Evolutionary conservation across 2,329 filamentous ascomycete genomes (phyloP).

Genomic region (Xylaria sp.): DNA sequence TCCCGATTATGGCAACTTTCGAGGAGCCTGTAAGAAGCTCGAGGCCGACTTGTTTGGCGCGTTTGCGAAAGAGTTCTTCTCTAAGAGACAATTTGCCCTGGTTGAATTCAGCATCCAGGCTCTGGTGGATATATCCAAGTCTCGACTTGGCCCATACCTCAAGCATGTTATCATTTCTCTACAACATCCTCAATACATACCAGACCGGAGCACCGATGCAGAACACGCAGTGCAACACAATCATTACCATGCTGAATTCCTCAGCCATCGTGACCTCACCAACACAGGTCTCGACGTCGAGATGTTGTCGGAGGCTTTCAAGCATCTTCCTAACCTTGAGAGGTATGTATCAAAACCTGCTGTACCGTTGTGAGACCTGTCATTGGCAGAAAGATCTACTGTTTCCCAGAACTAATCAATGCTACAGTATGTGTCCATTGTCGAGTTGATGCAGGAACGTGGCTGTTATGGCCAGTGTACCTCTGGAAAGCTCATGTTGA

Average conservation of each 20-base stretch:
- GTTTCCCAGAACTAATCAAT: too few species aligned
- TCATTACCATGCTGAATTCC: conserved; percentile 33
- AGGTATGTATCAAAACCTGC: conserved; percentile 29
- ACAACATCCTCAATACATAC: conserved; percentile 33
- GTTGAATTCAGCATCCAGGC: conserved; percentile 57
- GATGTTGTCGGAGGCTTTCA: conserved; percentile 63
- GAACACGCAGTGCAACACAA: neutral
- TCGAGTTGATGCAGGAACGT: too few species aligned
- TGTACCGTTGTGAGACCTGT: too few species aligned
- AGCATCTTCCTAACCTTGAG: conserved; percentile 58
- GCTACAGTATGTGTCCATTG: too few species aligned
- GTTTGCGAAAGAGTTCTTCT: conserved; percentile 69
- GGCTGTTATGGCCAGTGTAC: too few species aligned
- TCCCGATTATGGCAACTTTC: conserved; percentile 58
- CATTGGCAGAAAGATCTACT: too few species aligned
- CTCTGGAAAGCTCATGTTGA: too few species aligned
- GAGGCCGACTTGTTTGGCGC: conserved; percentile 59
- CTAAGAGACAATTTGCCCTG: conserved; percentile 69
- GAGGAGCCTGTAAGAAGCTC: conserved; percentile 59
- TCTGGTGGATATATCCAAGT: conserved; percentile 56
- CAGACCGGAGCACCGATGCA: neutral
- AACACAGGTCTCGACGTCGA: conserved; percentile 54
- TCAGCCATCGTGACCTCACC: conserved; percentile 43
- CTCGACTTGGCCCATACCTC: conserved; percentile 48
- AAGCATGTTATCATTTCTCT: conserved; percentile 57